phyloP scores from a whole-genome alignment of 2,329 filamentous ascomycete species.

The Onygena corvina region DNA sequence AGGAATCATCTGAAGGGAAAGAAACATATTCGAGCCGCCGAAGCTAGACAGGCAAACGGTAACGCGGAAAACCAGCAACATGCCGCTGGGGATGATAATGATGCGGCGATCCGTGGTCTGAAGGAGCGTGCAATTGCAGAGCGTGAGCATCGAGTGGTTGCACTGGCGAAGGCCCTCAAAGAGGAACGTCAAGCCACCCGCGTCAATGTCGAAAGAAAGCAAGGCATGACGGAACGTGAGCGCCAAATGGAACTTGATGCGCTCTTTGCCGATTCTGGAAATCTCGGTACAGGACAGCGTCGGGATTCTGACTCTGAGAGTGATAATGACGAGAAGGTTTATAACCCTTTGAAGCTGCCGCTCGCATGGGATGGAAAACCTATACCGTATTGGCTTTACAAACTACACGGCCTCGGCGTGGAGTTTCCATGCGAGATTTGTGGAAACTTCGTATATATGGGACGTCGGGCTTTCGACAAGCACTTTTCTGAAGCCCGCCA shows the following conservation, averaged over 20 bases:
- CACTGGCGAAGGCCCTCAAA: slow-evolving; percentile 69
- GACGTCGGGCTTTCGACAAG: slow-evolving; percentile 89
- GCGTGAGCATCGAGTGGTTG: slow-evolving; percentile 71
- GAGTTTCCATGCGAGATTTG: slow-evolving; percentile 95
- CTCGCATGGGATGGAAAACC: slow-evolving; percentile 98
- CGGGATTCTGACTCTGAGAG: slow-evolving; percentile 51
- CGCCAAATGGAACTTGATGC: slow-evolving; percentile 88
- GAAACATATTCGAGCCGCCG: slow-evolving; percentile 79
- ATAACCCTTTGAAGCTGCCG: slow-evolving; percentile 92
- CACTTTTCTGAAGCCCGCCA: slow-evolving; percentile 93
- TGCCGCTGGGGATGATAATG: slow-evolving; percentile 15
- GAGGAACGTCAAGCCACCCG: slow-evolving; percentile 79
- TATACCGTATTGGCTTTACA: slow-evolving; percentile 98
- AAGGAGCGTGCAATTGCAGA: slow-evolving; percentile 88
- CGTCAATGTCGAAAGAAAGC: slow-evolving; percentile 89
- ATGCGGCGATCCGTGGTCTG: slow-evolving; percentile 39
- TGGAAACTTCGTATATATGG: slow-evolving; percentile 98
- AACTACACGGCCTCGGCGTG: slow-evolving; percentile 85
- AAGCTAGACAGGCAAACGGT: slow-evolving; percentile 43
- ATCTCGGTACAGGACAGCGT: slow-evolving; percentile 26
- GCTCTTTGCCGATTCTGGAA: slow-evolving; percentile 53
- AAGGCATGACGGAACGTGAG: slow-evolving; percentile 95
- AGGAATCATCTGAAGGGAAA: slow-evolving; percentile 78
- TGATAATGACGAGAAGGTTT: slow-evolving; percentile 72
- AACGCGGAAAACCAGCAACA: slow-evolving; percentile 22